Conservation (phyloP, 495 filamentous ascomycete species). For the Hapsidospora chrysogenum region DNA sequence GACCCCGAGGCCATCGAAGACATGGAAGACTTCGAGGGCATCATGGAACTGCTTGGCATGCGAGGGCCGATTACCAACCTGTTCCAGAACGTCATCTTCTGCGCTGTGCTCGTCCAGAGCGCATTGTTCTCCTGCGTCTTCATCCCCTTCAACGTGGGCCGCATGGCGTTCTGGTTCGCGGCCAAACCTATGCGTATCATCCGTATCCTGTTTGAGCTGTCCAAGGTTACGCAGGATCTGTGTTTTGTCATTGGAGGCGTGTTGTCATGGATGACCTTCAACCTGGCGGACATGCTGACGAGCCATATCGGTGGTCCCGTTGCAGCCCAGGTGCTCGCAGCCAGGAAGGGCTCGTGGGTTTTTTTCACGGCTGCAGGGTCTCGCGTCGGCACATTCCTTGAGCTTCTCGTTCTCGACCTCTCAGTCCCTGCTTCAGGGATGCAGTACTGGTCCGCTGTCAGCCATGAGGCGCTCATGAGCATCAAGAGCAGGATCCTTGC, state of each 20-base stretch:
- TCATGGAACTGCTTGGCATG: slow-evolving; percentile 93
- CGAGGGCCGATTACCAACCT: slow-evolving; percentile 79
- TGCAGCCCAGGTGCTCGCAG: slow-evolving; percentile 3
- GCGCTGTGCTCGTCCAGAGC: slow-evolving; percentile 70
- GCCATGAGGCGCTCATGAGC: slow-evolving; percentile 23
- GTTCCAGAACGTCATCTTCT: slow-evolving; percentile 88
- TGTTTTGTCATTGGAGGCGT: slow-evolving; percentile 20
- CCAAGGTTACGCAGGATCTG: slow-evolving; percentile 46
- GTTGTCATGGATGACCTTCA: slow-evolving; percentile 10
- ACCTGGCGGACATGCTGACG: slow-evolving; percentile 4
- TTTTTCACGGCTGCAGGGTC: slow-evolving; percentile 13
- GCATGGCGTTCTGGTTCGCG: slow-evolving; percentile 59
- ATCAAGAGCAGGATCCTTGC: slow-evolving; percentile 18
- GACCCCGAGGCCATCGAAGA: slow-evolving; percentile 49
- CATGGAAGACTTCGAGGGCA: slow-evolving; percentile 92
- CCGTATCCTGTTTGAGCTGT: slow-evolving; percentile 46
- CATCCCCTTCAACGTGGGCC: slow-evolving; percentile 80
- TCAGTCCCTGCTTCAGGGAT: slow-evolving; percentile 17
- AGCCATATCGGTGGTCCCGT: background rate
- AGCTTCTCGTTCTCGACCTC: slow-evolving; percentile 19
- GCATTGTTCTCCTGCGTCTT: slow-evolving; percentile 76
- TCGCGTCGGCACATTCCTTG: slow-evolving; percentile 16
- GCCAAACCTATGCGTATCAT: slow-evolving; percentile 68
- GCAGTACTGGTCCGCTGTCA: slow-evolving; percentile 29
- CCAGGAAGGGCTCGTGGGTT: slow-evolving; percentile 6